A percentile compares a stretch with the other conserved stretches of the same genome.
phyloP scores from a whole-genome alignment of 2,329 filamentous ascomycete species.

The Mycosphaerella sp. region DNA sequence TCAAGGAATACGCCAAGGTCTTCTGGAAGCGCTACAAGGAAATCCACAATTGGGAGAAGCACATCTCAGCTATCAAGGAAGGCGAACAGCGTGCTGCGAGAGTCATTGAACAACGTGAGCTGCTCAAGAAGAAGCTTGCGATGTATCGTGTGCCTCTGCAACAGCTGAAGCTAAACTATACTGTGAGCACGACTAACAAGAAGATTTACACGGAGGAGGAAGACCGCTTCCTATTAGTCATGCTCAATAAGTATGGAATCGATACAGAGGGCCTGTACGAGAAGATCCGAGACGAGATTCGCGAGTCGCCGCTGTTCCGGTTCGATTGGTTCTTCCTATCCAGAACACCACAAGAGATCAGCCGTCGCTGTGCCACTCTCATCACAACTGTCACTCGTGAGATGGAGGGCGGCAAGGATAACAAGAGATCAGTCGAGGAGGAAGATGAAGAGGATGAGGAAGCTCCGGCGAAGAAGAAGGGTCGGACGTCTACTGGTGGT shows the following conservation, averaged over 20 bases:
- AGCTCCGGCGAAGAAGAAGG: conserved; percentile 84
- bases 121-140: conserved; percentile 90
- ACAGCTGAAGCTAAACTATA: conserved; percentile 98
- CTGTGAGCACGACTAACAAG: conserved; percentile 98
- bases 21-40: conserved; percentile 96
- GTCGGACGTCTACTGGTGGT: conserved; percentile 59
- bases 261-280: conserved; percentile 89
- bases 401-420: conserved; percentile 62
- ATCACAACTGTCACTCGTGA: conserved; percentile 92
- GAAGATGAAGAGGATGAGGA: conserved; percentile 78
- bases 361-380: conserved; percentile 85
- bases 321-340: conserved; percentile 99
- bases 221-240: conserved; percentile 87
- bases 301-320: conserved; percentile 87
- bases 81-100: conserved; percentile 86
- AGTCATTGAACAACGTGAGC: conserved; percentile 85
- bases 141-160: conserved; percentile 97
- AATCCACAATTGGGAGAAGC: conserved; percentile 81
- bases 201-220: conserved; percentile 99
- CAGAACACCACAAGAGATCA: conserved; percentile 85
- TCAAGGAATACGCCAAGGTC: conserved; percentile 85
- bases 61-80: conserved; percentile 81
- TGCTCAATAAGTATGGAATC: conserved; percentile 85
- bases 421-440: conserved; percentile 70
- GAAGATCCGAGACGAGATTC: conserved; percentile 92